A percentile compares a stretch with the other conserved stretches of the same genome.
These are phyloP conservation scores for Jamesozyma rosinii DNA, from an alignment of 805 yeast genomes.

Conservation along the genomic window DNA sequence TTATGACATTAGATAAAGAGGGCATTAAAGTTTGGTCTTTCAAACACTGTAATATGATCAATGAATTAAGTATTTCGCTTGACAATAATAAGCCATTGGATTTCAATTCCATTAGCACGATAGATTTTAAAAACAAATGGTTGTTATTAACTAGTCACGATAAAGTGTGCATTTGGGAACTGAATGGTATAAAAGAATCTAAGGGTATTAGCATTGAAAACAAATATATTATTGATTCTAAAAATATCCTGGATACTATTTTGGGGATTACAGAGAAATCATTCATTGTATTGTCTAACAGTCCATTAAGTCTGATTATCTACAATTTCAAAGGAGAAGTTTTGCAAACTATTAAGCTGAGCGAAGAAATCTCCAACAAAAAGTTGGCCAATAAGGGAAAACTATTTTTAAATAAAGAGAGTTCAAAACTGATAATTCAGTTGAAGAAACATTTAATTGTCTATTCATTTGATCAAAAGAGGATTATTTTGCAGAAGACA, in stretches of 20 bases:
- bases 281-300: slow-evolving; percentile 16
- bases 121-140: slow-evolving; percentile 26
- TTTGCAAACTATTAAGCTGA: slow-evolving; percentile 19
- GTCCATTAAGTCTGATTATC: slow-evolving; percentile 19
- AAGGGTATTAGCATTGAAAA: slow-evolving; percentile 8
- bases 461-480: slow-evolving; percentile 29
- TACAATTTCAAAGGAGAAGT: slow-evolving; percentile 24
- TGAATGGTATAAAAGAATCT: slow-evolving; percentile 3
- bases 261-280: slow-evolving; percentile 30
- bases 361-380: slow-evolving; percentile 7
- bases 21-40: slow-evolving; percentile 18
- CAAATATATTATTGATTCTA: slow-evolving; percentile 8
- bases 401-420: slow-evolving; percentile 22
- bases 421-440: slow-evolving; percentile 25
- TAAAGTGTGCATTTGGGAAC: slow-evolving; percentile 14
- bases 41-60: slow-evolving; percentile 7
- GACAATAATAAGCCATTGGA: not conserved
- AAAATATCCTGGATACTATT: slow-evolving; percentile 11
- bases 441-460: slow-evolving; percentile 13
- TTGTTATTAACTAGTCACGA: slow-evolving; percentile 14
- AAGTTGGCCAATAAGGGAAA: slow-evolving; percentile 5
- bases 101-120: slow-evolving; percentile 11
- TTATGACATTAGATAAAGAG: slow-evolving; percentile 14
- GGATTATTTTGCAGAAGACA: slow-evolving; percentile 13
- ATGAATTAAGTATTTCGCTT: slow-evolving; percentile 6